These are phyloP conservation scores for Ceratocystis smalleyi DNA, from an alignment of 2,329 filamentous ascomycete species.

Conservation along the genomic window DNA sequence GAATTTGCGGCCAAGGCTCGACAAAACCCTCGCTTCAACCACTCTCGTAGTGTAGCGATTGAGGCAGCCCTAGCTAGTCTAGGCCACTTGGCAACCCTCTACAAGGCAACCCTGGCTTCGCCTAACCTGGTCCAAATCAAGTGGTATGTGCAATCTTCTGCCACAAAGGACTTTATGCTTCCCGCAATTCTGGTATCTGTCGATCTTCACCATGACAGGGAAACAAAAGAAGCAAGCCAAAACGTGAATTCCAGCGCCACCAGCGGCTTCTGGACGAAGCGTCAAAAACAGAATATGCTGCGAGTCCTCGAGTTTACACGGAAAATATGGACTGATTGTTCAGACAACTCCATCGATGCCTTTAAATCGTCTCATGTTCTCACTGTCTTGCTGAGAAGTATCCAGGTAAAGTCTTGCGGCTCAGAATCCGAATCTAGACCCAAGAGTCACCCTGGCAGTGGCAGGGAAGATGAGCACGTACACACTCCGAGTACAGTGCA, in stretches of 20 bases:
- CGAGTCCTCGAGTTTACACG: constrained; percentile 54
- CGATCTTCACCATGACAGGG: constrained; percentile 47
- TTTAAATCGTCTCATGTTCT: constrained; percentile 72
- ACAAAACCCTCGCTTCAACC: constrained; percentile 64
- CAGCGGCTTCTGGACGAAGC: constrained; percentile 32
- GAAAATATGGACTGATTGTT: constrained; percentile 64
- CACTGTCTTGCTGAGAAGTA: constrained; percentile 69
- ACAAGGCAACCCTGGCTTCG: constrained; percentile 55
- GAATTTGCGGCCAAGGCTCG: constrained; percentile 69
- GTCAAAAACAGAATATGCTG: constrained; percentile 60
- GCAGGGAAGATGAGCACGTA: background rate
- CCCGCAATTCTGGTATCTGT: constrained; percentile 72
- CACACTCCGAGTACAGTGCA: background rate
- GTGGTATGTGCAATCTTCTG: constrained; percentile 66
- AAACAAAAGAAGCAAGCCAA: constrained; percentile 33
- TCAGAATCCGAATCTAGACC: background rate
- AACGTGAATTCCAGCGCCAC: background rate
- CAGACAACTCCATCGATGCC: constrained; percentile 70
- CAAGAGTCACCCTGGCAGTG: background rate
- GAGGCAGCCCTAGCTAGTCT: constrained; percentile 75
- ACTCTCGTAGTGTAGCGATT: constrained; percentile 70
- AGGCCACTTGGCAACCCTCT: constrained; percentile 57
- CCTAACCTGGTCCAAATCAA: constrained; percentile 58
- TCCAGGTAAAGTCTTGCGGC: constrained; percentile 25
- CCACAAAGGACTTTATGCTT: constrained; percentile 71